Base-by-base conservation (phyloP, 805 yeast species). In the Starmerella riodocensis region DNA sequence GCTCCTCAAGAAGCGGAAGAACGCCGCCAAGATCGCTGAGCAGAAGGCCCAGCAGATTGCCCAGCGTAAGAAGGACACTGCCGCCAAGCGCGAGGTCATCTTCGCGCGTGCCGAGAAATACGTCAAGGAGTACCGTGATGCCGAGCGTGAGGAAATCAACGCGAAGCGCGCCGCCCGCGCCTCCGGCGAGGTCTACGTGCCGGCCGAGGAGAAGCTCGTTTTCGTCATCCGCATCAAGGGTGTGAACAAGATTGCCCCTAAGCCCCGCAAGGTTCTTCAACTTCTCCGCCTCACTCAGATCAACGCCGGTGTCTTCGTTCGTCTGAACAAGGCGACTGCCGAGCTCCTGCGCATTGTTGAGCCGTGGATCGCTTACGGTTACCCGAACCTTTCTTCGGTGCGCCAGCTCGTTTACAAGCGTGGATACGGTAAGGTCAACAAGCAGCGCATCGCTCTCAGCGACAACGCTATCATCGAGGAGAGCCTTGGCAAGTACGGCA, bases 151-250 rank as follows among this genome's bases (percentile, higher is more conserved):
- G 59, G 67, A 64, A 71, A 72, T 49, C 93, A 93, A 63, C 76
- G 80, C 77, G 78, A 93, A 72, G 84, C 82, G 55, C 22, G 55
- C 49, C 54, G 94, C 94, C 58, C 81, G 79, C 71, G 88, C 91
- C 65, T 69, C 75, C 63, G 88, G 86, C 70, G 78, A 91, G 61
- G 82, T 76, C 83, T 84, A 76, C 74, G 93, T 84, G 60, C 84
- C 77, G 62, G 95, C 93, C 67, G 88, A 86, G 76, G 76, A 78
- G 62, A 85, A 83, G 71, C 79, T 86, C 62, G 93, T 83, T 55
- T 84, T 86, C 67, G 93, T 86, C 63, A 76, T 86, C 68, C 84
- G 97, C 80, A 86, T 86, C 78, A 86, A 86, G 88, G 96, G 96
- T 86, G 83, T 86, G 69, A 81, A 74, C 86, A 86, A 85, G 80